Evolutionary conservation across 805 yeast genomes (phyloP).

Genomic region (Tetrapisispora nanseiensis): DNA sequence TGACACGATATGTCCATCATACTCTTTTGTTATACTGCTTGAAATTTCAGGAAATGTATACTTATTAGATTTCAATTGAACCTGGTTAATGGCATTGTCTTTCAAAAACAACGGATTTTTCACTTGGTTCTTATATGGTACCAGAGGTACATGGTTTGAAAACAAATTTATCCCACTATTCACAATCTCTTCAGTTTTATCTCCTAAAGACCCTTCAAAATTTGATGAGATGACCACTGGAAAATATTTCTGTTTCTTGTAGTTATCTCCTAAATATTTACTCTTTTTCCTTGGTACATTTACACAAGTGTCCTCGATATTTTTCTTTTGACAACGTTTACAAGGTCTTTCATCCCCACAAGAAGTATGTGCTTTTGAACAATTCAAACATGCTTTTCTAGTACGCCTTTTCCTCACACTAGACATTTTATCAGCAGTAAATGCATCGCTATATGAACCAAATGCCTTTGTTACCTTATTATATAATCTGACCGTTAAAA

Average conservation of each 20-base stretch:
- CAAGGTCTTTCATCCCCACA: slow-evolving; percentile 84
- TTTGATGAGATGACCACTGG: slow-evolving; percentile 16
- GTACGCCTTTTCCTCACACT: slow-evolving; percentile 30
- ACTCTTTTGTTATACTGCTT: slow-evolving; percentile 5
- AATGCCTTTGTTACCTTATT: too few species aligned
- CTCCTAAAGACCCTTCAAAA: slow-evolving; percentile 23
- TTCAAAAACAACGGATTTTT: slow-evolving; percentile 9
- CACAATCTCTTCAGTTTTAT: slow-evolving; percentile 19
- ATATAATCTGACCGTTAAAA: too few species aligned
- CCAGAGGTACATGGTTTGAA: slow-evolving; percentile 24
- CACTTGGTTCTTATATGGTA: slow-evolving; percentile 16
- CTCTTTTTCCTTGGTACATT: slow-evolving; percentile 86
- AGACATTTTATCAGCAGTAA: too few species aligned
- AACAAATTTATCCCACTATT: slow-evolving; percentile 20
- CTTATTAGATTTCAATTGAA: slow-evolving; percentile 45
- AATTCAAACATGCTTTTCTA: slow-evolving; percentile 79
- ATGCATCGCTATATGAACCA: too few species aligned
- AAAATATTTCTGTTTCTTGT: slow-evolving; percentile 19
- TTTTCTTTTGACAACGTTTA: slow-evolving; percentile 61
- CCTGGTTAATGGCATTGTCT: slow-evolving; percentile 56
- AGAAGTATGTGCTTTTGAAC: slow-evolving; percentile 85
- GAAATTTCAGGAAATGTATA: slow-evolving; percentile 52
- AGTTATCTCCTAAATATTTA: slow-evolving; percentile 65
- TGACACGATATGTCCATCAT: slow-evolving; percentile 11
- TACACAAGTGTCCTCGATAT: slow-evolving; percentile 57